Base-by-base conservation (phyloP, 2,329 filamentous ascomycete genomes). In the Metarhizium guizhouense region DNA sequence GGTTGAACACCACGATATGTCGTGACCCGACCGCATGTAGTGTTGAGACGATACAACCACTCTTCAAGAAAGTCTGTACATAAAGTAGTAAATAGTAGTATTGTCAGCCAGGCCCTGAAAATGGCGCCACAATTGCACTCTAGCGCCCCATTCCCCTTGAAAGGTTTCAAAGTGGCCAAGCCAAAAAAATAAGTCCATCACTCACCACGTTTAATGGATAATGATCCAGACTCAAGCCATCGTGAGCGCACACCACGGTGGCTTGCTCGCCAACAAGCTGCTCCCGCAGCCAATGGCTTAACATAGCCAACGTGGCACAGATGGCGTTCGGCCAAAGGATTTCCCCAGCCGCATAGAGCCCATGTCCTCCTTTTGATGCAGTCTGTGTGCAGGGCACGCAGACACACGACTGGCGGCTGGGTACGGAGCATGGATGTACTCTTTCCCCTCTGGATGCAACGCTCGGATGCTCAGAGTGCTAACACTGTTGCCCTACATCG, bases 361-460 rank as follows among this genome's bases (percentile, higher is more conserved):
- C 53, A 54, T 54, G 47, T 54, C 40, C 47, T 43, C 8, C 7
- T 34, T 13, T 11, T 38, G 14, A 50, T 50, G 53, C 53, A 54
- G 53, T 54, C 36, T 50, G 29, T 47, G 53, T 50, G 53, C 47
- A 54, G 47, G 53, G 47, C 47, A 40, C 40, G 18, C 20, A 48
- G 16, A 48, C 45, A 45, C 38, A 40, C 38, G 13, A 30, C 45
- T 48, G 25, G 45, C 45, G 25, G 45, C 25, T 45, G 42, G 4
- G 42, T 45, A 45, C n/a, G 18, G 42, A 45, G 14, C 6, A 10
- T 45, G 42, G 42, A 40, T 6, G 42, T 42, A 18, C 16, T 20
- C 16, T 45, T 4, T 45, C 42, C 11, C 40, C 42, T 40, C 38
- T 14, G 38, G 38, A 40, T 40, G 38, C 13, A 11, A 34, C 10